Percentiles rank a stretch among this genome's conserved stretches.
phyloP scores from a whole-genome alignment of 768 basidiomycete species.

The Pleurotus citrinopileatus region DNA sequence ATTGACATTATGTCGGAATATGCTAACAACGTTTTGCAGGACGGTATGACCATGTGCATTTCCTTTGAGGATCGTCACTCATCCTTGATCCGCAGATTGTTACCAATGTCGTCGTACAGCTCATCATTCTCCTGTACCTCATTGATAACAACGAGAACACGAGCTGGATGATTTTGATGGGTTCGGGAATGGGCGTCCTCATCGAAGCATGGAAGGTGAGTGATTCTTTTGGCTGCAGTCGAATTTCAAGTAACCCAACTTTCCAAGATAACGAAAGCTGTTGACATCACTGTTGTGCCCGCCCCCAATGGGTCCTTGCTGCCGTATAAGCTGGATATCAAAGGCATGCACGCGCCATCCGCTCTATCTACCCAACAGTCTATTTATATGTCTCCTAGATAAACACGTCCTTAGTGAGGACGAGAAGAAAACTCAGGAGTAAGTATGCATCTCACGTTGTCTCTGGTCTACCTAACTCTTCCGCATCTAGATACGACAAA shows the following conservation, averaged over 20 bases:
- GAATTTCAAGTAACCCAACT: constrained; percentile 12
- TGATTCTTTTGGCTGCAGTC: constrained; percentile 11
- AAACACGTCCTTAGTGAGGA: constrained; percentile 96
- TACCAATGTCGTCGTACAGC: constrained; percentile 92
- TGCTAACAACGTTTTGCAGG: constrained; percentile 27
- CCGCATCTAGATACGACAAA: constrained; percentile 68
- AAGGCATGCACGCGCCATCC: constrained; percentile 47
- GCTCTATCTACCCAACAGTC: not conserved
- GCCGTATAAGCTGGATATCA: constrained; percentile 80
- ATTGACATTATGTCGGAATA: constrained; percentile 2
- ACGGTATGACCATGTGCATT: constrained; percentile 37
- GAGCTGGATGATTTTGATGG: constrained; percentile 95
- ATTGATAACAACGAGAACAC: constrained; percentile 95
- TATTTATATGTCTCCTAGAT: constrained; percentile 44
- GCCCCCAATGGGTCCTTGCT: constrained; percentile 62
- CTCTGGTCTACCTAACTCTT: constrained; percentile 4
- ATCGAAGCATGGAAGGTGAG: constrained; percentile 94
- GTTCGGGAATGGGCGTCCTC: constrained; percentile 76
- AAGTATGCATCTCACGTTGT: constrained; percentile 25
- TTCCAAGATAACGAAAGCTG: constrained; percentile 81
- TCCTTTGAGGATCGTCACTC: not conserved
- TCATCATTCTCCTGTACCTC: constrained; percentile 87
- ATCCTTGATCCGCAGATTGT: constrained; percentile 47
- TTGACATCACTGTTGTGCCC: constrained; percentile 73
- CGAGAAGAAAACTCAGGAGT: constrained; percentile 98